Evolutionary conservation across 2,329 filamentous ascomycete genomes (phyloP).

Genomic region (Talaromyces amestolkiae): DNA sequence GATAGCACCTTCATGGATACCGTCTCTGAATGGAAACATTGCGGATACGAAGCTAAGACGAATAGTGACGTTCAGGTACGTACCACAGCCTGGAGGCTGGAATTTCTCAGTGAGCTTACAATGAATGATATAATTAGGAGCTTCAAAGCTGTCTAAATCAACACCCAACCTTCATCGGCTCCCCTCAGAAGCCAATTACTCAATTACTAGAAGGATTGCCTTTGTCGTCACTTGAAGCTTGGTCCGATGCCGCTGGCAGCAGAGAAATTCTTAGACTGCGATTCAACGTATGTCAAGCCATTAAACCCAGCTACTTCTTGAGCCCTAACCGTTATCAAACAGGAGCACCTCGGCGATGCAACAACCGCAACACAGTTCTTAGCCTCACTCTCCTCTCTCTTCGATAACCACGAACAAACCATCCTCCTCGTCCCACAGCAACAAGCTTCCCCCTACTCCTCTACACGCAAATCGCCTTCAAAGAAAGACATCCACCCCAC

Average conservation of each 20-base stretch:
- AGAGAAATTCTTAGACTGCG: slow-evolving; percentile 15
- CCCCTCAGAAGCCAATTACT: neutral
- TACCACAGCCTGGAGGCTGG: slow-evolving; percentile 1
- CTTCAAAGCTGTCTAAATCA: slow-evolving; percentile 16
- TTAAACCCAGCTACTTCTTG: neutral
- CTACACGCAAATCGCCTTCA: neutral
- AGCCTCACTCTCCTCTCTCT: slow-evolving; percentile 40
- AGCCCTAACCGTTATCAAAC: slow-evolving; percentile 13
- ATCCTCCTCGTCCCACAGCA: slow-evolving; percentile 13
- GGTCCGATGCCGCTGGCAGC: slow-evolving; percentile 14
- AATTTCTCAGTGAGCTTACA: neutral
- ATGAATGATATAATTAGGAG: neutral
- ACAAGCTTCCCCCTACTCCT: neutral
- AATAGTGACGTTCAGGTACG: slow-evolving; percentile 34
- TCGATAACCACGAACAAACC: slow-evolving; percentile 11
- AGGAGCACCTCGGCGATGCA: slow-evolving; percentile 13
- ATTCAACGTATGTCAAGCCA: slow-evolving; percentile 13
- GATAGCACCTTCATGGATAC: slow-evolving; percentile 18
- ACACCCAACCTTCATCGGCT: slow-evolving; percentile 11
- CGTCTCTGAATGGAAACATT: slow-evolving; percentile 25
- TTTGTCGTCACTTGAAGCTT: slow-evolving; percentile 12
- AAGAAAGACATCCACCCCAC: neutral
- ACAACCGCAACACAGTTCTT: slow-evolving; percentile 45
- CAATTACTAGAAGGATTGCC: slow-evolving; percentile 8
- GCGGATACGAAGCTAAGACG: slow-evolving; percentile 12